Base-by-base conservation (phyloP, 1,139 yeast genomes). In the Saccharomycopsis hybrid region DNA sequence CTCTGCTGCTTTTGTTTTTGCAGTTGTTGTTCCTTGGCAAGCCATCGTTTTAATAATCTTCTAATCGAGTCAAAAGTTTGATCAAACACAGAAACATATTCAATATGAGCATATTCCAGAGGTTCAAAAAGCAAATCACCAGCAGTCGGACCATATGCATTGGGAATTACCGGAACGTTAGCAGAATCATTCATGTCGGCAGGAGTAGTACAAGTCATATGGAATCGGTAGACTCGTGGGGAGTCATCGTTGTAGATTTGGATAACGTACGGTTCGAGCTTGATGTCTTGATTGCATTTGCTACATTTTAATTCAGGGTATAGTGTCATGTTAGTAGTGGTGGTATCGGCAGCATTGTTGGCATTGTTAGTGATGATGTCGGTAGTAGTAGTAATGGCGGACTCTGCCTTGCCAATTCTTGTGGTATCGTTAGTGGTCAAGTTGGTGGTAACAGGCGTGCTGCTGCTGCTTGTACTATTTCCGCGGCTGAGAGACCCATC, bases 251-350 rank as follows among this genome's bases (percentile, higher is more conserved):
- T 28, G 3, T 25, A n/a, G 8, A 38, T 7, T 43, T 41, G 46
- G 13, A 44, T 13, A 31, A 48, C 39, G 27, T 29, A 49, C 7
- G 49, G 41, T 36, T 45, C 52, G 3, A 49, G 35, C n/a, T 36
- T 8, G 28, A 49, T 49, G n/a, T 45, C 46, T 18, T 40, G 27
- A 2, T 18, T 9, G 13, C 52, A 49, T 36, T 41, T 45, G 27
- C 38, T 38, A 31, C 52, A 45, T 3, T 25, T n/a, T 18, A 28
- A 33, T 9, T 36, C 39, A 8, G 13, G 13, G 13, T 9, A 36
- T 5, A 36, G 24, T 5, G 18, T 13, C 8, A 5, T 9, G 33
- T 31, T 31, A 9, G 33, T 31, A 9, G 33, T 31, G 7, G 9
- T 7, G 36, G 7, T 5, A 13, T 29, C 33, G 18, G 9, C 18